Base-by-base conservation (phyloP, 225 moss, liverwort and hornwort genomes). In the Rhytidiadelphus loreus region DNA sequence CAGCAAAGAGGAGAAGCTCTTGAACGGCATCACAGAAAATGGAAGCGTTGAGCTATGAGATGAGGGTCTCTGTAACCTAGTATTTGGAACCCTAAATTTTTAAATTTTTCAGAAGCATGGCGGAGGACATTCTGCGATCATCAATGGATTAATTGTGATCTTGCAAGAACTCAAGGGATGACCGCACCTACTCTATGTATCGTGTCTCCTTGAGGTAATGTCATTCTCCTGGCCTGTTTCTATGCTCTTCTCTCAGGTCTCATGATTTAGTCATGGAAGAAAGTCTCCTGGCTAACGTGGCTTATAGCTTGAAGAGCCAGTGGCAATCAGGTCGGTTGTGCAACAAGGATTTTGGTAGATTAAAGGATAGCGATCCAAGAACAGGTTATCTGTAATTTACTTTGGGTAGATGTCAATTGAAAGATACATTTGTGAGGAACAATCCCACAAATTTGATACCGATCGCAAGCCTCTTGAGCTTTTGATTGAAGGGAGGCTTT, bases 21-120 rank as follows among this genome's bases (percentile, higher is more conserved):
- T 93, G 86, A 94, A 94, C 74, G 93, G 94, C 82, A 90, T 88
- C 81, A 56, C 91, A 41, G 94, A 93, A 39, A 93, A 94, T 80
- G 93, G 93, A 77, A 91, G 92, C 71, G 85, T 92, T 35, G 92
- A 92, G 35, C 87, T 89, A 13, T 92, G 86, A 90, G 69, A 32
- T 89, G 77, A 86, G 57, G 60, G 74, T 22, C 43, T 69, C 18
- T 79, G 89, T 69, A 84, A 59, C 85, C 59, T 84, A 69, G 71
- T 72, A 63, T 82, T 83, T 50, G 76, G n/a, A 83, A 33, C 80
- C 70, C 79, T 84, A 80, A 70, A 8, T 85, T 84, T 66, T 8
- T 1, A 2, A 39, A 10, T 4, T 17, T 24, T 89, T 85, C 85
- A 56, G 76, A 83, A 88, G 88, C 63, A 41, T 87, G 72, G 72